Percentiles rank a stretch among this genome's conserved stretches.
Conservation (phyloP, 1,284 basidiomycete species). For the Phenoliferia sp. region DNA sequence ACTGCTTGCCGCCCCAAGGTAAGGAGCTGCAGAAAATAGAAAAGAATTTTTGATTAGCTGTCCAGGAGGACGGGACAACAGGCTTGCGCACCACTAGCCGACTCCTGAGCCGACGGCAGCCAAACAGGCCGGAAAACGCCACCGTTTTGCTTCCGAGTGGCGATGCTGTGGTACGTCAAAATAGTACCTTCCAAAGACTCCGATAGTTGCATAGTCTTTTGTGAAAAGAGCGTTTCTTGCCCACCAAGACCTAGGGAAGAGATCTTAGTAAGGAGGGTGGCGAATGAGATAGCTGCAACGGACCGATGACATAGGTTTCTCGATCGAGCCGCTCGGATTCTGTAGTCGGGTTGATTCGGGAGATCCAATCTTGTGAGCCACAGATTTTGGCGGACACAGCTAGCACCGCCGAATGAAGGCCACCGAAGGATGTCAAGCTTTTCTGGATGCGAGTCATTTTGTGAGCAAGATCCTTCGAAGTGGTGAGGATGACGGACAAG, state of each 20-base stretch:
- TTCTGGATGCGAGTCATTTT: constrained; percentile 44
- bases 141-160: constrained; percentile 26
- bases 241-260: constrained; percentile 13
- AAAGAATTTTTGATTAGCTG: constrained; percentile 1
- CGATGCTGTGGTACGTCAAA: constrained; percentile 29
- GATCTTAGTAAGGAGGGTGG: background rate
- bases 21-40: constrained; percentile 61
- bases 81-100: constrained; percentile 23
- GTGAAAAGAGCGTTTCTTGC: constrained; percentile 24
- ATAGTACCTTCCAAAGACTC: constrained; percentile 32
- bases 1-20: constrained; percentile 67
- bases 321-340: constrained; percentile 63
- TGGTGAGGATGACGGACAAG: constrained; percentile 52
- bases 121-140: constrained; percentile 38
- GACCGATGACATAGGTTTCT: constrained; percentile 54
- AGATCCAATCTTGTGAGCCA: constrained; percentile 58
- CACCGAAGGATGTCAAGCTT: constrained; percentile 66
- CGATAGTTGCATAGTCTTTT: constrained; percentile 24
- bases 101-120: constrained; percentile 23
- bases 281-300: constrained; percentile 15
- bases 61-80: background rate
- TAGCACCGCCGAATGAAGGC: constrained; percentile 74
- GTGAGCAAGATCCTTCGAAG: constrained; percentile 3
- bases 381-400: constrained; percentile 70
- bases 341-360: constrained; percentile 59